Evolutionary conservation across 768 basidiomycete genomes (phyloP), one percentile per base, ranked within the genome.

Genomic region (Amanita molliuscula): DNA sequence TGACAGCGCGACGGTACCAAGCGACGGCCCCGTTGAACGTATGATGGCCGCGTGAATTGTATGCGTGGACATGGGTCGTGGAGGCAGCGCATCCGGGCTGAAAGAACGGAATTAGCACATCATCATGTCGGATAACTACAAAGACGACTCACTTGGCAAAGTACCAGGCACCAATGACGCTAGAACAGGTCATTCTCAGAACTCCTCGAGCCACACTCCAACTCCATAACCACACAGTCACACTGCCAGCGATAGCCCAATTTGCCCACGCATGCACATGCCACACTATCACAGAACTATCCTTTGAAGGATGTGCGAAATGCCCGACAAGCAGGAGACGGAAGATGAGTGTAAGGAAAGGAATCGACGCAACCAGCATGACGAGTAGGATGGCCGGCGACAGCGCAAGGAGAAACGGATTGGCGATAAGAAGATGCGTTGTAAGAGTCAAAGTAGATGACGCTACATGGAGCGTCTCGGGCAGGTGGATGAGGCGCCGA

Each of bases 101-200:
- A 48, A 34, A 31, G 44, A 34, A 15, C 49, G 20, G 8, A 38
- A 34, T 52, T 26, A 50, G 3, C 18, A 40, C 21, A 15, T 2
- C 3, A 20, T 20, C 41, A 18, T 28, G 2, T 16, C 20, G 20
- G 29, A 34, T 20, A 40, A 33, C 35, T 36, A 23, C 11, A 43
- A n/a, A 52, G 40, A 23, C 34, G 62, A 65, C 74, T 44, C 58
- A 74, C 74, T 74, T 70, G 26, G 72, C 66, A 55, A 90, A 95
- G 62, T 95, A 96, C 93, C 93, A 97, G 40, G 84, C 82, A 1
- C 91, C 93, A 29, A 97, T 78, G 3, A 93, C 88, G 26, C 83
- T 84, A 0, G 90, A 83, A 50, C 82, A 79, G 2, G 82, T 78
- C 48, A 84, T 87, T 6, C 89, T 72, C 38, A 92, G 66, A 1